These are phyloP conservation scores for Hericium coralloides DNA, from an alignment of 768 basidiomycete genomes.

Conservation along the genomic window DNA sequence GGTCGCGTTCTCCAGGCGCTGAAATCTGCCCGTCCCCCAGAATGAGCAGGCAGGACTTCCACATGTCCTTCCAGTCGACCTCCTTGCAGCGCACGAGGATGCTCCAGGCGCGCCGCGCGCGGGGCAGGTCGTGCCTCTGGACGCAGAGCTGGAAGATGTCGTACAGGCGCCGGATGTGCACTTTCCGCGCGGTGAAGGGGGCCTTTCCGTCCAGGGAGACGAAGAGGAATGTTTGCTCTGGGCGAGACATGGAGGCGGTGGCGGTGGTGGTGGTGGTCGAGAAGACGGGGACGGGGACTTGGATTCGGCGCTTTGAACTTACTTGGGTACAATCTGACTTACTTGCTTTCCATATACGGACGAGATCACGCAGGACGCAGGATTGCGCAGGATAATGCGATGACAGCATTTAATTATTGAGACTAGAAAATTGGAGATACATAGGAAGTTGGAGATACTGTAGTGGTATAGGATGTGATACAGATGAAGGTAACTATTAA, in stretches of 20 bases:
- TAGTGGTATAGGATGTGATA: background rate
- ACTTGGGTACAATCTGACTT: too few species aligned
- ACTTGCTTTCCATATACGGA: too few species aligned
- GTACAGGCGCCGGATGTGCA: slow-evolving; percentile 66
- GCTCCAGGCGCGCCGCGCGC: slow-evolving; percentile 64
- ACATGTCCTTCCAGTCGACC: slow-evolving; percentile 63
- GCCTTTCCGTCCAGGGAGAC: slow-evolving; percentile 41
- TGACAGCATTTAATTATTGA: too few species aligned
- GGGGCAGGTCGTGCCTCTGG: slow-evolving; percentile 44
- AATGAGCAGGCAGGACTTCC: slow-evolving; percentile 58
- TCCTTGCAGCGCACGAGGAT: slow-evolving; percentile 74
- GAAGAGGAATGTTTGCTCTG: slow-evolving; percentile 50
- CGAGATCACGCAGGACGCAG: too few species aligned
- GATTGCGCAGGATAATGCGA: too few species aligned
- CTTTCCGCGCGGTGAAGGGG: slow-evolving; percentile 48
- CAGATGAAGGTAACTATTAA: background rate
- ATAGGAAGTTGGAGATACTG: too few species aligned
- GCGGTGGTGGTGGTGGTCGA: background rate
- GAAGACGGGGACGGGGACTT: background rate
- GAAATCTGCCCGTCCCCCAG: slow-evolving; percentile 24
- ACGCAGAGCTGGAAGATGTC: slow-evolving; percentile 60
- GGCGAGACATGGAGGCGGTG: slow-evolving; percentile 7
- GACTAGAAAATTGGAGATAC: too few species aligned
- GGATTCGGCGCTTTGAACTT: too few species aligned
- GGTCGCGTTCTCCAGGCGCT: slow-evolving; percentile 15